Percentiles rank a stretch among this genome's conserved stretches.
These are phyloP conservation scores for Scleroderma citrinum DNA, from an alignment of 768 basidiomycete species.

Conservation along the genomic window DNA sequence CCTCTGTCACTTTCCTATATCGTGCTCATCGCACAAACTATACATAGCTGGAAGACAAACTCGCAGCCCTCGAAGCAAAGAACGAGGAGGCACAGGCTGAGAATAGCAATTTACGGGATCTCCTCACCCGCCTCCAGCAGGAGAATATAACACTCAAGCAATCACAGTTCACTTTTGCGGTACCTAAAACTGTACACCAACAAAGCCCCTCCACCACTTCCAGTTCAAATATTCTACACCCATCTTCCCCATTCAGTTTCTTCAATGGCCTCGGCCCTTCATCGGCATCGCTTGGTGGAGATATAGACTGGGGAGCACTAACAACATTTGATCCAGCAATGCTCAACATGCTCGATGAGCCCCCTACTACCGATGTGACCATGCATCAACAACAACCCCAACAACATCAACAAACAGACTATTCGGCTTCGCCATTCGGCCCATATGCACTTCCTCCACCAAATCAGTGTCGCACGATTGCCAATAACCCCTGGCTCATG, in stretches of 20 bases:
- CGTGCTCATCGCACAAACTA: not conserved
- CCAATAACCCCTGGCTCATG: slow-evolving; percentile 79
- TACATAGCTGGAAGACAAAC: slow-evolving; percentile 86
- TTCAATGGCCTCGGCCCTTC: slow-evolving; percentile 24
- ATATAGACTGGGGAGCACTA: slow-evolving; percentile 58
- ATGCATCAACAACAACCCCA: slow-evolving; percentile 36
- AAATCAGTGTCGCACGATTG: slow-evolving; percentile 69
- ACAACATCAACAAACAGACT: slow-evolving; percentile 40
- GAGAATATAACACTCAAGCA: slow-evolving; percentile 84
- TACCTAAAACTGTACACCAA: slow-evolving; percentile 43
- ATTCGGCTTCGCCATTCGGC: slow-evolving; percentile 42
- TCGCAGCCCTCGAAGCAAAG: slow-evolving; percentile 80
- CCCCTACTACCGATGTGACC: slow-evolving; percentile 48
- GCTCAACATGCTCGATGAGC: slow-evolving; percentile 61
- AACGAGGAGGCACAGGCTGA: slow-evolving; percentile 67
- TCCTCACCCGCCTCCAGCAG: slow-evolving; percentile 75
- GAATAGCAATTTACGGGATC: slow-evolving; percentile 86
- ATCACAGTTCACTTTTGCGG: slow-evolving; percentile 75
- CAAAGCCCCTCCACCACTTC: slow-evolving; percentile 16
- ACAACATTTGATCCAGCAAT: slow-evolving; percentile 66
- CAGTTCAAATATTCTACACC: slow-evolving; percentile 14
- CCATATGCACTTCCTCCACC: slow-evolving; percentile 39
- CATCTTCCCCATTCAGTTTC: slow-evolving; percentile 19
- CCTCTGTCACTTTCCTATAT: not conserved
- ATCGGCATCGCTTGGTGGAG: slow-evolving; percentile 23